A percentile compares a stretch with the other conserved stretches of the same genome.
Evolutionary conservation across 108 stramenopile genomes (phyloP).

Genomic region (Cyclotella choctawhatcheeana): DNA sequence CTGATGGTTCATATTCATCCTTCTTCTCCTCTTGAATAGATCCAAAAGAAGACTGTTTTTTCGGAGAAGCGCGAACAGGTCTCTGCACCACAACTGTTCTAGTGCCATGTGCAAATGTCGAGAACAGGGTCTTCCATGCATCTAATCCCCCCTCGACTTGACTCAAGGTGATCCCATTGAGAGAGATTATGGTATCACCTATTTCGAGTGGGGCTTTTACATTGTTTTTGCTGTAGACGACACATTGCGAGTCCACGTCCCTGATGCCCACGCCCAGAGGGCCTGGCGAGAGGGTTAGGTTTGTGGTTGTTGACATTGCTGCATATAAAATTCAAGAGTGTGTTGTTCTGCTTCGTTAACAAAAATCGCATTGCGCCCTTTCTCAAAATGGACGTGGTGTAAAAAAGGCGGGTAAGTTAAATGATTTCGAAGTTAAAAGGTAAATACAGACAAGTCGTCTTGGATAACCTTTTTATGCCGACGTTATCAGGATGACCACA

Average conservation of each 20-base stretch:
- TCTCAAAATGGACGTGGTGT: no score
- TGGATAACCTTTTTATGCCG: no score
- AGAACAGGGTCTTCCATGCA: neutral
- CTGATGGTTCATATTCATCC: conserved; percentile 9
- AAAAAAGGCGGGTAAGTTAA: no score
- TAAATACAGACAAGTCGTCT: no score
- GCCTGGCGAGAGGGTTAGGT: neutral
- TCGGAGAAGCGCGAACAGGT: neutral
- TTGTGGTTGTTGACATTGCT: neutral
- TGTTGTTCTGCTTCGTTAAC: no score
- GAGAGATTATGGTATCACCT: conserved; percentile 1
- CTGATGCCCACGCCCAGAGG: neutral
- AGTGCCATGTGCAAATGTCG: neutral
- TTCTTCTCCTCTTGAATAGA: conserved; percentile 7
- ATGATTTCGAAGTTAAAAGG: no score
- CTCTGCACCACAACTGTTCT: neutral
- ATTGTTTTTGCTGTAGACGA: conserved; percentile 1
- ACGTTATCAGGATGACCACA: no score
- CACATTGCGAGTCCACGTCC: neutral
- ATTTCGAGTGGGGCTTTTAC: neutral
- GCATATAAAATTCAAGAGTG: neutral
- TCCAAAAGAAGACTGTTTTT: conserved; percentile 15
- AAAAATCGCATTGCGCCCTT: no score
- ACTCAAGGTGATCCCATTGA: neutral
- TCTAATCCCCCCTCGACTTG: conserved; percentile 12